Conservation (phyloP, 495 filamentous ascomycete genomes). For the Neurospora sp. region DNA sequence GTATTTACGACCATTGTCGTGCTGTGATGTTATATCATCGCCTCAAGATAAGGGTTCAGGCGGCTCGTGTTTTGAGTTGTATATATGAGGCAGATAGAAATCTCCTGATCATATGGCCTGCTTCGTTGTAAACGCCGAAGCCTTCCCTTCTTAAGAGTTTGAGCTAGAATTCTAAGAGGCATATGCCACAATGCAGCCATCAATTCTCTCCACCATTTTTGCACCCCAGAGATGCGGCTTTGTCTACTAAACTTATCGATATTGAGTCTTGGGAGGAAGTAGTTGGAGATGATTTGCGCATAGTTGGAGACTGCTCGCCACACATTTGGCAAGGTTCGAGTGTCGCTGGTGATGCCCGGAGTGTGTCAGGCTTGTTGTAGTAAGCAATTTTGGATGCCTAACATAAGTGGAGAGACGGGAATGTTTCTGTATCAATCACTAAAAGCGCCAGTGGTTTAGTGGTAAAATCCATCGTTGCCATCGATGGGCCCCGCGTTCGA, state of each 20-base stretch:
- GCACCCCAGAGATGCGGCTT: not conserved
- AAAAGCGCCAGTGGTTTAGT: not conserved
- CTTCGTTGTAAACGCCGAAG: no score
- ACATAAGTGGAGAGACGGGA: accelerated
- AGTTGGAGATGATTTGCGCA: not conserved
- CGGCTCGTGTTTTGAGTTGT: no score
- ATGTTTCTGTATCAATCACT: accelerated
- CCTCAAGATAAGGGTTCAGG: no score
- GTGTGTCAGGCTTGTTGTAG: not conserved
- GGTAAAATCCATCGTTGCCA: not conserved
- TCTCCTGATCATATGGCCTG: no score
- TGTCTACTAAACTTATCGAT: not conserved
- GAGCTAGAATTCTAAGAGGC: no score
- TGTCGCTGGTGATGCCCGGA: not conserved
- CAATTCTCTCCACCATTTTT: no score
- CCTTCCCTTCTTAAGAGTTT: no score
- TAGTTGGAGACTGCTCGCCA: not conserved
- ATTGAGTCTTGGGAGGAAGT: not conserved
- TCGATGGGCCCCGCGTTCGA: not conserved
- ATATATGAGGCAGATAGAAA: no score
- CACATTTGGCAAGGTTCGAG: not conserved
- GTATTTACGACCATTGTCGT: no score
- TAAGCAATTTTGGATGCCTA: not conserved
- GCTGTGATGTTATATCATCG: no score
- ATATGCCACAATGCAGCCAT: no score